Base-by-base conservation (phyloP, 2,329 filamentous ascomycete genomes). In the Pyricularia pennisetigena region DNA sequence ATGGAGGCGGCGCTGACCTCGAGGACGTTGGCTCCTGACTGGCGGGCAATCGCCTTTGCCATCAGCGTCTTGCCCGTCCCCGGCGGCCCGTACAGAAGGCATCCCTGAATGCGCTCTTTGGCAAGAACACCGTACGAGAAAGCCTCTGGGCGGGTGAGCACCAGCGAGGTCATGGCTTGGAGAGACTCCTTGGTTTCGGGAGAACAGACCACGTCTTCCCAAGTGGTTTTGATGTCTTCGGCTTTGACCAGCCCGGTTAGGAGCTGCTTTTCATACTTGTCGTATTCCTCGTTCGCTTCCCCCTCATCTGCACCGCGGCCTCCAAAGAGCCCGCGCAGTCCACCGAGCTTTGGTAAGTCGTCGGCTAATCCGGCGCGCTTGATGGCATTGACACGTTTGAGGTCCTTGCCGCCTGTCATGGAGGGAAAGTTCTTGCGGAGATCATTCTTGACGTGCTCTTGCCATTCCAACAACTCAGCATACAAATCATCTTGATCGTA, bases 71-170 rank as follows among this genome's bases (percentile, higher is more conserved):
- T 91, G 69, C 89, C 89, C 2, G 88, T 93, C 30, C 93, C 93
- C 0, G 93, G 94, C 9, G 93, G 93, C 0, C 93, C 94, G 73
- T 97, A 97, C 0, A 97, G 82, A 0, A 97, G 85, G 65, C 95
- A 88, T 16, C 95, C 95, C 0, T 94, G 92, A 65, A 99, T 96
- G 73, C 93, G 91, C 75, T 98, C 94, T 0, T 89, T 92, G 1
- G 93, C 91, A 14, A 99, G 85, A 4, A 99, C 92, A 78, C 95
- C 95, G 73, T 99, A 99, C 12, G 89, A 89, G 79, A 98, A 99
- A n/a, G 94, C 94, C 70, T 98, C 94, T 0, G 95, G 95, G 0
- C 94, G 88, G 66, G 92, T 83, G 5, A 99, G 83, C 0, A 94
- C 95, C 23, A 99, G 82, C 0, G 92, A 92, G 0, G 95, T 99